Percentiles rank a stretch among this genome's conserved stretches.
Evolutionary conservation across 2,329 filamentous ascomycete genomes (phyloP).

Genomic region (Paecilomyces sp.): DNA sequence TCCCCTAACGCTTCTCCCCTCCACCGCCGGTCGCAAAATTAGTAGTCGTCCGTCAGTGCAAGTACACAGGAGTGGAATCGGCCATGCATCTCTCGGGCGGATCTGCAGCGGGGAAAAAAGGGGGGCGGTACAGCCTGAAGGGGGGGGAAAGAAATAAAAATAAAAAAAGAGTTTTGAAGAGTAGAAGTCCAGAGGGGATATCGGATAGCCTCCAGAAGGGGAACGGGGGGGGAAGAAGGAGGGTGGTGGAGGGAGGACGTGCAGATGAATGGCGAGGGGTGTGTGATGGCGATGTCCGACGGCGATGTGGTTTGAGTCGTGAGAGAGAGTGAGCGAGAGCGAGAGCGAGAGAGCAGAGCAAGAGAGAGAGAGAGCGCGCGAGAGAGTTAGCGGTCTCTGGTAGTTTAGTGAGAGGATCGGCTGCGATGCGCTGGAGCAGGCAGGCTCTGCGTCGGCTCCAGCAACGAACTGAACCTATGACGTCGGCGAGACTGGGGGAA

Average conservation of each 20-base stretch:
- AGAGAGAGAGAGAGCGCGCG: too few species aligned
- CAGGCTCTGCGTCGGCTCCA: slow-evolving; percentile 10
- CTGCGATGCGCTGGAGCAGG: slow-evolving; percentile 12
- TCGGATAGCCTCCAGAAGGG: slow-evolving; percentile 1
- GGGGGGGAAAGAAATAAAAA: not conserved
- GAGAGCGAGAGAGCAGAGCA: too few species aligned
- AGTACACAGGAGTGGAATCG: slow-evolving; percentile 20
- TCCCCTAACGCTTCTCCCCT: slow-evolving; percentile 28
- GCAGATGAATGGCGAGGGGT: slow-evolving; percentile 1
- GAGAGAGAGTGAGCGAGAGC: slow-evolving; percentile 1
- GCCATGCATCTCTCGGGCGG: slow-evolving; percentile 29
- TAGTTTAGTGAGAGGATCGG: slow-evolving; percentile 7
- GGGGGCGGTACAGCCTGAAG: not conserved
- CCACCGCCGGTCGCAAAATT: slow-evolving; percentile 23
- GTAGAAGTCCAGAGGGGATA: not conserved
- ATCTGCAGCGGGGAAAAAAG: slow-evolving; percentile 3
- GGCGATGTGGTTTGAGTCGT: slow-evolving; percentile 4
- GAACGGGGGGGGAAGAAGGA: slow-evolving; percentile 3
- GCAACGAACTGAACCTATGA: slow-evolving; percentile 19
- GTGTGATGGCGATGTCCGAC: slow-evolving; percentile 9
- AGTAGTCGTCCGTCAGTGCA: slow-evolving; percentile 25
- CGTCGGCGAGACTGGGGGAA: slow-evolving; percentile 18
- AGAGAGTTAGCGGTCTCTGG: too few species aligned
- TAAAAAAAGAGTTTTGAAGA: not conserved
- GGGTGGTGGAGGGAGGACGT: not conserved